Conservation (phyloP, 805 yeast species). For the Candida arabinofermentans region DNA sequence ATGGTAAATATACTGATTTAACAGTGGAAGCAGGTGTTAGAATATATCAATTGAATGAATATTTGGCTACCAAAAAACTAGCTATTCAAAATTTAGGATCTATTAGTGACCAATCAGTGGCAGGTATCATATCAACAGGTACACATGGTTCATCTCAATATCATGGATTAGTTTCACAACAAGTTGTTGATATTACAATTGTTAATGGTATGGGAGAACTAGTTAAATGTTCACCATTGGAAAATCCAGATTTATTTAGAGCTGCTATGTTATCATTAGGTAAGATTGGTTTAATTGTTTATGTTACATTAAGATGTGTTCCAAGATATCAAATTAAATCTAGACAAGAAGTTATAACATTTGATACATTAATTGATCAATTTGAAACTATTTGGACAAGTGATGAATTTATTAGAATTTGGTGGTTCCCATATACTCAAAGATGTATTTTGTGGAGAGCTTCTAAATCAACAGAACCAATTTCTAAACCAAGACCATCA, state of each 20-base stretch:
- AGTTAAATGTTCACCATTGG: conserved; percentile 60
- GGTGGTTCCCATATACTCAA: conserved; percentile 96
- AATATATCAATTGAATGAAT: conserved; percentile 66
- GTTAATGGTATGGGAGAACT: conserved; percentile 75
- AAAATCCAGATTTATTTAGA: conserved; percentile 61
- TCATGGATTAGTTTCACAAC: conserved; percentile 88
- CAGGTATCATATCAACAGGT: conserved; percentile 95
- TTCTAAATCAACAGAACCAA: conserved; percentile 60
- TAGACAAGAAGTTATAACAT: conserved; percentile 74
- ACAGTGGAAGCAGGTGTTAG: conserved; percentile 94
- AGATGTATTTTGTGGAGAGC: conserved; percentile 93
- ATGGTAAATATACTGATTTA: conserved; percentile 77
- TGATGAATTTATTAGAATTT: conserved; percentile 85
- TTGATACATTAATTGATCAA: conserved; percentile 62
- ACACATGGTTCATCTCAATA: conserved; percentile 94
- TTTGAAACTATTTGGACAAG: conserved; percentile 86
- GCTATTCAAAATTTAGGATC: conserved; percentile 93
- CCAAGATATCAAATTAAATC: conserved; percentile 82
- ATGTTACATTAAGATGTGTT: conserved; percentile 79
- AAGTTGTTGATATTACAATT: conserved; percentile 71
- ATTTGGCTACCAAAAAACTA: conserved; percentile 56
- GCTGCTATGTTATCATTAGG: conserved; percentile 88
- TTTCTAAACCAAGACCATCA: conserved; percentile 61
- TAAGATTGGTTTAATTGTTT: conserved; percentile 83
- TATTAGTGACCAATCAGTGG: conserved; percentile 87